Percentiles rank a stretch among this genome's conserved stretches.
These are phyloP conservation scores for Fusarium neocosmosporiellum DNA, from an alignment of 2,329 filamentous ascomycete genomes.

Conservation along the genomic window DNA sequence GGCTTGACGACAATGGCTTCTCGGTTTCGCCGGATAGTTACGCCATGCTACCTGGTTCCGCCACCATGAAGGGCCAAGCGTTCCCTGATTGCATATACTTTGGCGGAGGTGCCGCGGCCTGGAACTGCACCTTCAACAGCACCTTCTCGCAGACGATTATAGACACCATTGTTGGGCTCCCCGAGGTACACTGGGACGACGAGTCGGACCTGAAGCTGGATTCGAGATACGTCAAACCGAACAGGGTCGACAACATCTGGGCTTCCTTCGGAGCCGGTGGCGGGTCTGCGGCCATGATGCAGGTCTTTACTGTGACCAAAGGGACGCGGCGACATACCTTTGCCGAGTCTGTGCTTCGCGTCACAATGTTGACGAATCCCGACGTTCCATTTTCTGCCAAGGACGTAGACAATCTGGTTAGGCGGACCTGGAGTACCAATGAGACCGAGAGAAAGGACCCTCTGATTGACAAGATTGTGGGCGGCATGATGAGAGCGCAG, in stretches of 20 bases:
- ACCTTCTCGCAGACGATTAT: neutral
- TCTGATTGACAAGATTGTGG: conserved; percentile 1
- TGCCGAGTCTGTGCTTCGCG: conserved; percentile 2
- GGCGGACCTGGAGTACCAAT: conserved; percentile 18
- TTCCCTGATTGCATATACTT: neutral
- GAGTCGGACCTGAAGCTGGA: neutral
- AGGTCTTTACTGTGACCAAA: conserved; percentile 32
- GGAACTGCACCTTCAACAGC: conserved; percentile 32
- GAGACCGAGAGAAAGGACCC: conserved; percentile 1
- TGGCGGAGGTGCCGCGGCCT: neutral
- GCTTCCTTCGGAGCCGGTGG: conserved; percentile 16
- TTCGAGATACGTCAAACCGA: conserved; percentile 21
- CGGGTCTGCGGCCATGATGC: conserved; percentile 25
- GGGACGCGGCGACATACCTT: conserved; percentile 17
- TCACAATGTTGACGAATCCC: conserved; percentile 21
- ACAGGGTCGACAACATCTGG: conserved; percentile 33
- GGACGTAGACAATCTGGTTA: conserved; percentile 14
- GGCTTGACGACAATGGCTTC: conserved; percentile 22
- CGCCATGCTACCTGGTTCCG: neutral
- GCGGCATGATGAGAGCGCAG: conserved; percentile 23
- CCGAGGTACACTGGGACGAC: conserved; percentile 30
- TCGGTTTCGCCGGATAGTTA: conserved; percentile 21
- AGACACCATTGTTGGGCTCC: neutral
- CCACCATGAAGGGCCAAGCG: fast-evolving
- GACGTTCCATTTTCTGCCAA: neutral